Conservation (phyloP, 495 filamentous ascomycete species). For the Penicillium goetzii region DNA sequence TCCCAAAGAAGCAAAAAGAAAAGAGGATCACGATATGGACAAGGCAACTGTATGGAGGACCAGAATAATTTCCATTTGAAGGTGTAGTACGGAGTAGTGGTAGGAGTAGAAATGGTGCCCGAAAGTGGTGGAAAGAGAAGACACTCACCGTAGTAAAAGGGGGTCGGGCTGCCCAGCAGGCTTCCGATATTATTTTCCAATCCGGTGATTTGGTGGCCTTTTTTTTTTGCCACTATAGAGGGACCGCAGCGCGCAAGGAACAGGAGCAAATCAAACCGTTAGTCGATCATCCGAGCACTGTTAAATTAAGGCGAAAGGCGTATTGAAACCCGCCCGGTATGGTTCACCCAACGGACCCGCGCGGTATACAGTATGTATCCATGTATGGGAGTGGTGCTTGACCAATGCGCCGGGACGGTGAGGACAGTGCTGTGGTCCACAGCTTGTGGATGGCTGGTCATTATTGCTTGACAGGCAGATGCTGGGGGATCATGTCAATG, state of each 20-base stretch:
- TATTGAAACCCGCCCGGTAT: slow-evolving; percentile 24
- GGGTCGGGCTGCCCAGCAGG: slow-evolving; percentile 21
- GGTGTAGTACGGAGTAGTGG: neutral
- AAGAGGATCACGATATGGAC: neutral
- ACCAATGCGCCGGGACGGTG: neutral
- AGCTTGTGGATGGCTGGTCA: neutral
- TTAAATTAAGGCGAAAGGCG: slow-evolving; percentile 15
- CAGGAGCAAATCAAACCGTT: slow-evolving; percentile 25
- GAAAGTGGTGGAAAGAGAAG: slow-evolving; percentile 6
- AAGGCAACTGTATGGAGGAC: neutral
- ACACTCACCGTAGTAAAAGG: slow-evolving; percentile 19
- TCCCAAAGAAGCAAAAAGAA: slow-evolving; percentile 13
- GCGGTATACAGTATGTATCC: too few species aligned
- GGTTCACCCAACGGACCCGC: slow-evolving; percentile 9
- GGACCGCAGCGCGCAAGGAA: slow-evolving; percentile 22
- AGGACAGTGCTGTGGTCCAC: neutral
- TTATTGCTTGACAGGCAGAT: neutral
- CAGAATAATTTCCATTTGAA: neutral
- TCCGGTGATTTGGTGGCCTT: slow-evolving; percentile 25
- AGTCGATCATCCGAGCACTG: slow-evolving; percentile 18
- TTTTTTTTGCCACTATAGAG: slow-evolving; percentile 32
- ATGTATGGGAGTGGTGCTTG: neutral
- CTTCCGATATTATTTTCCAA: slow-evolving; percentile 24
- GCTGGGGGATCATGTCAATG: neutral
- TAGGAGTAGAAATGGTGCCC: neutral